A percentile compares a stretch with the other conserved stretches of the same genome.
Evolutionary conservation across 108 stramenopile species (phyloP).

Genomic region (Hondaea fermentalgiana): DNA sequence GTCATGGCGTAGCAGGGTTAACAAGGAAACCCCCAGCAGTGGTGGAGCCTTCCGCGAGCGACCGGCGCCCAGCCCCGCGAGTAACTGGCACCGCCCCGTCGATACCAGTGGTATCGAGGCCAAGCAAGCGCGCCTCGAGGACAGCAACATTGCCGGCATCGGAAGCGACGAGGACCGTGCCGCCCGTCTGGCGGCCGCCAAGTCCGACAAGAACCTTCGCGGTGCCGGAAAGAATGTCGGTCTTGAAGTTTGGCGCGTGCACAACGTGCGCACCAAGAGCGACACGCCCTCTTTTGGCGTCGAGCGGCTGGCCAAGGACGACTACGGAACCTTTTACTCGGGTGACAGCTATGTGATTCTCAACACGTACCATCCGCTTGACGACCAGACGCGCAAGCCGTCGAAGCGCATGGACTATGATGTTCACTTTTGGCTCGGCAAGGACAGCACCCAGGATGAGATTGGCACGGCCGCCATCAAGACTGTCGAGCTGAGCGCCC

Average conservation of each 20-base stretch:
- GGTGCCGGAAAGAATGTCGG: not conserved
- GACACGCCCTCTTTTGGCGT: constrained; percentile 37
- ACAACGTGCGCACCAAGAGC: constrained; percentile 3
- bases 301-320: constrained; percentile 56
- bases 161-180: not conserved
- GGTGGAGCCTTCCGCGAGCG: not conserved
- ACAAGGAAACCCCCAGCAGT: not conserved
- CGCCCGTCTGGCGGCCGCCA: not conserved
- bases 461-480: constrained; percentile 78
- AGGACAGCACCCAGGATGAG: constrained; percentile 72
- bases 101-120: not conserved
- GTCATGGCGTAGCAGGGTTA: too few relatives aligned
- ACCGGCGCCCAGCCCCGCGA: not conserved
- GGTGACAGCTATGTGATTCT: constrained; percentile 79
- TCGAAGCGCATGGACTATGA: constrained; percentile 29
- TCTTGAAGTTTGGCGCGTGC: not conserved
- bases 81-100: not conserved
- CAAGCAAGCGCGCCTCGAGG: not conserved
- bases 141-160: constrained; percentile 10
- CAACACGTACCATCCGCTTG: constrained; percentile 37
- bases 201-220: not conserved
- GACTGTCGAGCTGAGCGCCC: constrained; percentile 79
- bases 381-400: not conserved
- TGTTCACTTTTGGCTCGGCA: constrained; percentile 72
- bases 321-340: constrained; percentile 65